Base-by-base conservation (phyloP, 139 green algal genomes). In the Chlamydomonas incerta region DNA sequence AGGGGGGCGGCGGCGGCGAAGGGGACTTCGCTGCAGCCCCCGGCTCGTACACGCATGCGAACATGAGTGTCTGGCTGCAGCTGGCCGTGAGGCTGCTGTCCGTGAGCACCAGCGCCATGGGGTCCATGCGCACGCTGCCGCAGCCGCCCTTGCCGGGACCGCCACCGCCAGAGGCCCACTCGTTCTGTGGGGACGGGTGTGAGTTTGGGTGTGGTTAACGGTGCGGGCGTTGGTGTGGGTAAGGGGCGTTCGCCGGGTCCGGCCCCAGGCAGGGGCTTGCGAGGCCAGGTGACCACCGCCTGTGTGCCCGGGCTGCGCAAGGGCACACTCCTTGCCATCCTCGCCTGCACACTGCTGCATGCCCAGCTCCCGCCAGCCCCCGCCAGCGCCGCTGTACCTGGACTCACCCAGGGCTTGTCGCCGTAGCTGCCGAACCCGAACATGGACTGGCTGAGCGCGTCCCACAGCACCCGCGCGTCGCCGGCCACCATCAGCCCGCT, bases 11-110 rank as follows among this genome's bases (percentile, higher is more conserved):
- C 33, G 67, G 20, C 33, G 34, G 66, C 66, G 31, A 13, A 13
- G 31, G 20, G 63, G 13, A 9, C 63, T 35, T 23, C n/a, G 18
- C 21, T 29, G 23, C 60, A 23, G 18, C 11, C 2, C 55, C n/a
- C 13, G 37, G 60, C 58, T 21, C 57, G 35, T 71, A 33, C 46
- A 83, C 77, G 77, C 77, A 83, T 9, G 67, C 28, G 11, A 41
- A n/a, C 77, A 83, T 83, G 28, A 83, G n/a, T 24, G 0, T 60
- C 10, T 74, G 62, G 29, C 50, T 23, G 46, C 79, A 85, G n/a
- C 6, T 58, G n/a, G 65, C 66, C 0, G 21, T 29, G 4, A 55
- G 31, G 14, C n/a, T 55, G 31, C n/a, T 58, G 21, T 85, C n/a
- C 0, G 47, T 58, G 9, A 69, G 18, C 31, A 76, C 31, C 13